These are phyloP conservation scores for Liriodendron chinense DNA, from an alignment of 164 flowering plant species.

Conservation along the genomic window DNA sequence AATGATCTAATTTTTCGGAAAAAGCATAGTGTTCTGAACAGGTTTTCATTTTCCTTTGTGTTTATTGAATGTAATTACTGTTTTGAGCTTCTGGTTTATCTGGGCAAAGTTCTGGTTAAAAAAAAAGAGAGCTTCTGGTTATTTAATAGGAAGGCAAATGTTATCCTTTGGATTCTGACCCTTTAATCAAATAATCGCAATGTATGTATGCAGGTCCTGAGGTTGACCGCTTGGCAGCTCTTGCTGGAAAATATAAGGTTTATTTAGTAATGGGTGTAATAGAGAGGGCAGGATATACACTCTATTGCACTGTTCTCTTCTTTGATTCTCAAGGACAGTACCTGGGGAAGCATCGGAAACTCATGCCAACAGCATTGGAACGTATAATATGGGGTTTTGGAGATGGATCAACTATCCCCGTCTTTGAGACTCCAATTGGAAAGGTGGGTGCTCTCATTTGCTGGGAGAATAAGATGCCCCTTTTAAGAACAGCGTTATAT, in stretches of 20 bases:
- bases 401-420: conserved; percentile 92
- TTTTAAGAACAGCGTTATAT: conserved; percentile 88
- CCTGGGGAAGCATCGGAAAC: conserved; percentile 90
- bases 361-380: conserved; percentile 92
- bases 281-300: conserved; percentile 91
- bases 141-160: too few relatives aligned
- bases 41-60: too few relatives aligned
- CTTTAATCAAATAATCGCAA: too few relatives aligned
- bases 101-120: too few relatives aligned
- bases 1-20: too few relatives aligned
- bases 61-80: too few relatives aligned
- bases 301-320: conserved; percentile 80
- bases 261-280: conserved; percentile 85
- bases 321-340: conserved; percentile 83
- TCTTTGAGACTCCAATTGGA: conserved; percentile 80
- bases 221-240: conserved; percentile 80
- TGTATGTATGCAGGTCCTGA: conserved; percentile 63
- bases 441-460: conserved; percentile 92
- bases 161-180: too few relatives aligned
- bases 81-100: too few relatives aligned
- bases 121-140: too few relatives aligned
- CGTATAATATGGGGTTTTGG: conserved; percentile 96
- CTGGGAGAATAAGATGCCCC: conserved; percentile 98
- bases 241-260: conserved; percentile 92
- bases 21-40: too few relatives aligned